Base-by-base conservation (phyloP, 108 stramenopile genomes). In the Aurantiochytrium sp. region DNA sequence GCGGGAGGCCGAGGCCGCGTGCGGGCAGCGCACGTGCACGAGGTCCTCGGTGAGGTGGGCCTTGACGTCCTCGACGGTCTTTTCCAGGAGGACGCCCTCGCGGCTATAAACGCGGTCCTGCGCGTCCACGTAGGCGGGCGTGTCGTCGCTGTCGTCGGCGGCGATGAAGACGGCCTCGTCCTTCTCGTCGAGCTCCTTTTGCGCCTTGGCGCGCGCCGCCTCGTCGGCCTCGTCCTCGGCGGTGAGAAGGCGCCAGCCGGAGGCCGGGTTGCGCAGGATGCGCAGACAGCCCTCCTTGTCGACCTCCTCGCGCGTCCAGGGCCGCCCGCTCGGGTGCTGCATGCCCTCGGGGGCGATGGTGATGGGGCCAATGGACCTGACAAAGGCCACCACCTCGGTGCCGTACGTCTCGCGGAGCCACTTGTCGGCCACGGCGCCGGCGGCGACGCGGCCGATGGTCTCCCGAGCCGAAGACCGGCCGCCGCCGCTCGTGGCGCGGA, bases 381-480 rank as follows among this genome's bases (percentile, higher is more conserved):
- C 88, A 4, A 73, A 88, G 17, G 88, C 68, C 4, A 88, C 88
- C 1, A 88, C 68, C 12, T 4, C 3, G 39, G 81, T 88, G 17
- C 73, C 73, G 2, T 32, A 88, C 4, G 52, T 42, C 73, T 90
- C 50, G 55, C 89, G 68, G 45, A 99, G 92, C 69, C 98, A 95
- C 93, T 97, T 97, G 65, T 97, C 92, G 36, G 98, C 98, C 88
- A 98, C 93, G 8, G 99, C 99, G 55, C 97, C 99, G 37, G 97
- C 99, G 0, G 99, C 99, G 2, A 99, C 99, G 36, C 99, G 96
- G 68, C 98, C 99, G 90, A 99, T 99, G 19, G 98, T 99, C 90
- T 98, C 99, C 30, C 99, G 94, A 0, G 99, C 99, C 39, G 94
- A 95, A 59, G 93, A 94, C 4, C 99, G 94, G 55, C 99, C 99